phyloP scores from a whole-genome alignment of 306 rosid species.

The Parietaria judaica region DNA sequence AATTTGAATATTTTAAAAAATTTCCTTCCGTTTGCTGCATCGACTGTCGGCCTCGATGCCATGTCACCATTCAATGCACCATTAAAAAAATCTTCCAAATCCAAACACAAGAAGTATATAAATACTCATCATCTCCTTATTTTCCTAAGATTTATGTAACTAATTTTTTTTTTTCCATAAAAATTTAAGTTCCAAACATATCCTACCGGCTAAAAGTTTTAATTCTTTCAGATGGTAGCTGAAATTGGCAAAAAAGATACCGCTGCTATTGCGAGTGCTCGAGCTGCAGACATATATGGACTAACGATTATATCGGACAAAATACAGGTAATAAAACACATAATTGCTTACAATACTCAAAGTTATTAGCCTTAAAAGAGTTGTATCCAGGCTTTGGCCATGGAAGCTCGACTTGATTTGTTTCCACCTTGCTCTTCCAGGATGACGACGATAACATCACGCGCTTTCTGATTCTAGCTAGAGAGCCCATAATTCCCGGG shows the following conservation, averaged over 20 bases:
- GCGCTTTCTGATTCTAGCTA: conserved; percentile 74
- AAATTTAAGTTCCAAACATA: too few species aligned
- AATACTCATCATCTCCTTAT: background rate
- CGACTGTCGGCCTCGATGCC: too few species aligned
- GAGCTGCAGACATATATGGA: conserved; percentile 77
- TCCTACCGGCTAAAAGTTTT: conserved; percentile 12
- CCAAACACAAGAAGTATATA: too few species aligned
- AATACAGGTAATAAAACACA: conserved; percentile 40
- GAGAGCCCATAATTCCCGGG: conserved; percentile 82
- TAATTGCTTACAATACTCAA: too few species aligned
- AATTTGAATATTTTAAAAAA: too few species aligned
- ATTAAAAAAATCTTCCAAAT: too few species aligned
- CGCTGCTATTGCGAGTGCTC: conserved; percentile 82
- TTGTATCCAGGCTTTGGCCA: background rate
- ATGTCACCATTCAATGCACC: too few species aligned
- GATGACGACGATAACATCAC: conserved; percentile 63
- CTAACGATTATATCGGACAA: conserved; percentile 59
- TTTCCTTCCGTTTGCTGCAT: too few species aligned
- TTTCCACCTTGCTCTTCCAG: conserved; percentile 30
- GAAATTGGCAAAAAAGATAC: conserved; percentile 39
- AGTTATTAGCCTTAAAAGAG: background rate
- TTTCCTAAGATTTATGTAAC: background rate
- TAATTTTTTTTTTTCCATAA: background rate
- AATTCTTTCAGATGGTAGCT: conserved; percentile 55
- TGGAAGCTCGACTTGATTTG: conserved; percentile 22